Evolutionary conservation across 257 asterid genomes (phyloP).

Genomic region (Solanum appendiculatum): DNA sequence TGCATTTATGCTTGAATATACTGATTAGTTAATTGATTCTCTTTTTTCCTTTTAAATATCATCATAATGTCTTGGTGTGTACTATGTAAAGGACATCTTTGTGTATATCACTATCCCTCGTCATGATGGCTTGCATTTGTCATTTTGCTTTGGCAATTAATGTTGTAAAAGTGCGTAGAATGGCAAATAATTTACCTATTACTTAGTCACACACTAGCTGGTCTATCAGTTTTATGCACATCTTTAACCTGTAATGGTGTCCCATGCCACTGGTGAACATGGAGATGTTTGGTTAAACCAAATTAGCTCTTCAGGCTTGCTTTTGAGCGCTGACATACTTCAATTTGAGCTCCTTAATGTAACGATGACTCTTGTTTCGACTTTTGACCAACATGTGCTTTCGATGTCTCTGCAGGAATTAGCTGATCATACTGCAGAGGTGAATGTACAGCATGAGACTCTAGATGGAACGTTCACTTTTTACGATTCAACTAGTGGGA

Average conservation of each 20-base stretch:
- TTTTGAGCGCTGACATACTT: background rate
- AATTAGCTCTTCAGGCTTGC: background rate
- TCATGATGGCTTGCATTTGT: background rate
- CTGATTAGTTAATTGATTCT: background rate
- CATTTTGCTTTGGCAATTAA: background rate
- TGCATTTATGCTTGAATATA: background rate
- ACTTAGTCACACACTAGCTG: background rate
- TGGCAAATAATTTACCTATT: background rate
- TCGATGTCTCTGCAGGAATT: constrained; percentile 43
- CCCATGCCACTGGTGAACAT: background rate
- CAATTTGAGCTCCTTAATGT: background rate
- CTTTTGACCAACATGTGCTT: background rate
- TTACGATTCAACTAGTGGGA: constrained; percentile 64
- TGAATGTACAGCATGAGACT: constrained; percentile 65
- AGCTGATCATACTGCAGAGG: constrained; percentile 61
- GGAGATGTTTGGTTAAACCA: background rate
- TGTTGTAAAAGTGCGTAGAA: background rate
- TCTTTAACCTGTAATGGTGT: background rate
- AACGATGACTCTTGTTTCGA: background rate
- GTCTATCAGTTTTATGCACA: background rate
- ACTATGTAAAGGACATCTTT: background rate
- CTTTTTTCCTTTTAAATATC: background rate
- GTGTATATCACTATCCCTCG: background rate
- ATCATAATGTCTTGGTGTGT: background rate
- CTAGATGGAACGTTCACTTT: constrained; percentile 78